These are phyloP conservation scores for Psidium friedrichsthalianum DNA, from an alignment of 345 rosid species.

Conservation along the genomic window DNA sequence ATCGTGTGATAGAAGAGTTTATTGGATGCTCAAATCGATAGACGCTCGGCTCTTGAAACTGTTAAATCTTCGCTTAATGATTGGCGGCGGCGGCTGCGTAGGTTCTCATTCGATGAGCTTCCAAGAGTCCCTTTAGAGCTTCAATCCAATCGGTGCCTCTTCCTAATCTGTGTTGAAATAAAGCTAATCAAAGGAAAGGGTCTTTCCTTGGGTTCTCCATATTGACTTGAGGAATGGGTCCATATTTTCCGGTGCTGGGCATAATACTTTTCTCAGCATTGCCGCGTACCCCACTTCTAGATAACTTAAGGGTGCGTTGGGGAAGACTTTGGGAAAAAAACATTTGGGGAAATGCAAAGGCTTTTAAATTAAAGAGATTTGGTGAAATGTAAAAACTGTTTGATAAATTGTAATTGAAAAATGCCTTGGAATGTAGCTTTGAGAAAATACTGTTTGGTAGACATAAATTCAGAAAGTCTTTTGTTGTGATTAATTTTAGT, in stretches of 20 bases:
- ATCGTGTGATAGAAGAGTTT: background rate
- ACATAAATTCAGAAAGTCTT: too few species aligned
- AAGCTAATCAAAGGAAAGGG: too few species aligned
- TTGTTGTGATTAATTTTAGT: too few species aligned
- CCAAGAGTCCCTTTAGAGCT: background rate
- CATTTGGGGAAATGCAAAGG: too few species aligned
- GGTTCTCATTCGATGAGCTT: background rate
- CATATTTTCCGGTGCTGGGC: background rate
- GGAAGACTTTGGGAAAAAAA: too few species aligned
- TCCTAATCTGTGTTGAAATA: background rate
- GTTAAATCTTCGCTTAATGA: background rate
- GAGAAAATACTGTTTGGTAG: too few species aligned
- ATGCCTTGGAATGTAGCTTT: too few species aligned
- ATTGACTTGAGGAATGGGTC: background rate
- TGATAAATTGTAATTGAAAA: too few species aligned
- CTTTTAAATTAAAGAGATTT: too few species aligned
- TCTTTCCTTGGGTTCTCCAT: background rate
- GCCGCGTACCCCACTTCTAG: too few species aligned
- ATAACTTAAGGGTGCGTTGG: too few species aligned
- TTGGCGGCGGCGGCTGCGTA: background rate
- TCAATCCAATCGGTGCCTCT: background rate
- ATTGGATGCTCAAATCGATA: background rate
- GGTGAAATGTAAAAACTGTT: too few species aligned
- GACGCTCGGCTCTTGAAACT: background rate
- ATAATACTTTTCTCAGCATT: background rate